Evolutionary conservation across 2,329 filamentous ascomycete genomes (phyloP).

Genomic region (Diplodia seriata): DNA sequence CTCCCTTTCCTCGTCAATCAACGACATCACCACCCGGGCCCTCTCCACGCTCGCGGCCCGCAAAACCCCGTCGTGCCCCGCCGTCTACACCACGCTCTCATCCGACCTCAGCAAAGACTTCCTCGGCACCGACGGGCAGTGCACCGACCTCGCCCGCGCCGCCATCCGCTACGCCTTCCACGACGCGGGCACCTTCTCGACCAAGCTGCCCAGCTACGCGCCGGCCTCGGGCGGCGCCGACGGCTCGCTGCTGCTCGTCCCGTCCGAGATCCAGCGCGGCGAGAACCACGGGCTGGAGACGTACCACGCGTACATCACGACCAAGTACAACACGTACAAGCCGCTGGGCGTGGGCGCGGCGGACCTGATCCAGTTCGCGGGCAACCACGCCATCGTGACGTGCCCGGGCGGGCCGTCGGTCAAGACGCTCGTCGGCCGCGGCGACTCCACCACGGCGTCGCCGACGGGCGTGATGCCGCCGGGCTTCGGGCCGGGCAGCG

Average conservation of each 20-base stretch:
- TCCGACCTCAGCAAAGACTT: conserved; percentile 37
- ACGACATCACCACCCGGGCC: not conserved
- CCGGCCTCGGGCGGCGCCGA: conserved; percentile 48
- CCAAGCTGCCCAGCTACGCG: not conserved
- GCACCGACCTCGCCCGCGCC: conserved; percentile 40
- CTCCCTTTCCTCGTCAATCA: not conserved
- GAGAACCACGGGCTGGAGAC: conserved; percentile 56
- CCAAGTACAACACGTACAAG: conserved; percentile 49
- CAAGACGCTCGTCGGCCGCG: conserved; percentile 58
- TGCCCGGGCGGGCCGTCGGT: conserved; percentile 61
- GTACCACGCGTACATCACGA: conserved; percentile 43
- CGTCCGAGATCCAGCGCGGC: conserved; percentile 45
- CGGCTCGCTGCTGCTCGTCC: conserved; percentile 48
- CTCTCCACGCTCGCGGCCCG: not conserved
- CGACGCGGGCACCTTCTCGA: conserved; percentile 37
- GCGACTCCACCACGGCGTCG: conserved; percentile 51
- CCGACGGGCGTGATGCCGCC: conserved; percentile 56
- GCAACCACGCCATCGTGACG: conserved; percentile 55
- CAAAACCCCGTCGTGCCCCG: conserved; percentile 35
- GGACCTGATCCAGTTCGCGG: conserved; percentile 63
- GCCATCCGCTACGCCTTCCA: conserved; percentile 47
- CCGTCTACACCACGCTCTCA: conserved; percentile 39
- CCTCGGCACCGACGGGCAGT: conserved; percentile 35
- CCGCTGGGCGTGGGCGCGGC: conserved; percentile 57
- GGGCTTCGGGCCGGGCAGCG: conserved; percentile 43